Evolutionary conservation across 1,139 yeast genomes (phyloP).

Genomic region (Spencermartinsiella ligniputridi): DNA sequence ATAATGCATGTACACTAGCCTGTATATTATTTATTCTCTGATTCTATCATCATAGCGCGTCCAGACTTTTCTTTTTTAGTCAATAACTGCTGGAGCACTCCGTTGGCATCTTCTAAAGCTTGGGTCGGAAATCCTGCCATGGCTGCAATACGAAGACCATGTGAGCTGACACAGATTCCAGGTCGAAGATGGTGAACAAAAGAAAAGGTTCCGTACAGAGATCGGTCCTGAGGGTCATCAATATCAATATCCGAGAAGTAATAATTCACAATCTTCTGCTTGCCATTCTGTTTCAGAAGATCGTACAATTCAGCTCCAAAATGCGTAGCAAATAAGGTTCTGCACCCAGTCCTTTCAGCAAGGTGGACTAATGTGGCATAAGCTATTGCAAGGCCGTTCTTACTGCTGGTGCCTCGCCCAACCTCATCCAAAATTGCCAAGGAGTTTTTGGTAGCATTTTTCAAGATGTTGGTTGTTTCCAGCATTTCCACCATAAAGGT

Average conservation of each 20-base stretch:
- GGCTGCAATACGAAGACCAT: slow-evolving; percentile 80
- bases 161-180: slow-evolving; percentile 75
- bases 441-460: slow-evolving; percentile 70
- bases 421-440: slow-evolving; percentile 90
- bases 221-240: slow-evolving; percentile 18
- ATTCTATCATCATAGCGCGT: not conserved
- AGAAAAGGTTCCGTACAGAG: slow-evolving; percentile 17
- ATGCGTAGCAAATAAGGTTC: slow-evolving; percentile 90
- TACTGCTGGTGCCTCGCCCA: slow-evolving; percentile 93
- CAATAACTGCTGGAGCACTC: slow-evolving; percentile 1
- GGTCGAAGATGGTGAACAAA: slow-evolving; percentile 62
- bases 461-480: slow-evolving; percentile 79
- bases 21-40: not conserved
- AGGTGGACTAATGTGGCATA: slow-evolving; percentile 69
- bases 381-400: slow-evolving; percentile 88
- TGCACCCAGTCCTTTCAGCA: slow-evolving; percentile 52
- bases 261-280: slow-evolving; percentile 37
- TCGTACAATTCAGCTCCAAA: slow-evolving; percentile 65
- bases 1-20: not conserved
- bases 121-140: slow-evolving; percentile 73
- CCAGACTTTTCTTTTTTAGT: not conserved
- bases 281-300: slow-evolving; percentile 32
- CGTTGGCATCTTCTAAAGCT: slow-evolving; percentile 4
- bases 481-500: slow-evolving; percentile 98
- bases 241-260: slow-evolving; percentile 47